A percentile compares a stretch with the other conserved stretches of the same genome.
Evolutionary conservation across 2,329 filamentous ascomycete species (phyloP).

Genomic region (Colletotrichum liaoningense): DNA sequence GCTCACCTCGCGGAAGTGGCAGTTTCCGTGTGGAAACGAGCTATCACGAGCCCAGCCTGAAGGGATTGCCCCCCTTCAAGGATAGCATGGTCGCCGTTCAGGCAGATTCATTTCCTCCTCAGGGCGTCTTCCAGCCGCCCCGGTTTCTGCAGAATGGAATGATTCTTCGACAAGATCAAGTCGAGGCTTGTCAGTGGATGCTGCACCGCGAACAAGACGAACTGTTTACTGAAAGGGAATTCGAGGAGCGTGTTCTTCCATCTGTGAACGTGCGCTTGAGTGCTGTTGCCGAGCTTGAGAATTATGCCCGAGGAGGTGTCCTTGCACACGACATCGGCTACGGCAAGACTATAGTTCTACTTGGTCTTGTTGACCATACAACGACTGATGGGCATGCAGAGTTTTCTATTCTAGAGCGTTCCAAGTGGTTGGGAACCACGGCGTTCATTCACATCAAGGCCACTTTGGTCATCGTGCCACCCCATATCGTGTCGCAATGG

Average conservation of each 20-base stretch:
- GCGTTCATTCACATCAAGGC: constrained; percentile 43
- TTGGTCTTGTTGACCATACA: constrained; percentile 48
- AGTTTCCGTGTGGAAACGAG: constrained; percentile 6
- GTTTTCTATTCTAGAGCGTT: constrained; percentile 36
- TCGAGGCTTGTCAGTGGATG: constrained; percentile 42
- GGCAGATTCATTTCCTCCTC: neutral
- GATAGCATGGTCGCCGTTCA: constrained; percentile 36
- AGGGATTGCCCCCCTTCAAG: constrained; percentile 43
- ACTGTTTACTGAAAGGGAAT: constrained; percentile 49
- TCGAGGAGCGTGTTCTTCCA: constrained; percentile 50
- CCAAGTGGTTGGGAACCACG: constrained; percentile 6
- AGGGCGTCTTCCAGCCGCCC: constrained; percentile 7
- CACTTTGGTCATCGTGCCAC: constrained; percentile 53
- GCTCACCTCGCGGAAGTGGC: neutral
- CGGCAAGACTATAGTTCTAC: constrained; percentile 55
- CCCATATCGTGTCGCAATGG: constrained; percentile 55
- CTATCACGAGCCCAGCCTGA: constrained; percentile 29
- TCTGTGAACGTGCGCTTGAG: constrained; percentile 47
- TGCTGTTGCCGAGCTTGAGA: constrained; percentile 43
- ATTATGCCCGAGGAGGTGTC: constrained; percentile 49
- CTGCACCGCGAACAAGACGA: constrained; percentile 37
- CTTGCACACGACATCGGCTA: constrained; percentile 57
- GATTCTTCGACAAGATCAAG: constrained; percentile 39
- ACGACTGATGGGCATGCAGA: constrained; percentile 34
- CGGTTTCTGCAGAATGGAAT: constrained; percentile 32